Conservation (phyloP, 2,329 filamentous ascomycete species). For the Ascochyta fabae region DNA sequence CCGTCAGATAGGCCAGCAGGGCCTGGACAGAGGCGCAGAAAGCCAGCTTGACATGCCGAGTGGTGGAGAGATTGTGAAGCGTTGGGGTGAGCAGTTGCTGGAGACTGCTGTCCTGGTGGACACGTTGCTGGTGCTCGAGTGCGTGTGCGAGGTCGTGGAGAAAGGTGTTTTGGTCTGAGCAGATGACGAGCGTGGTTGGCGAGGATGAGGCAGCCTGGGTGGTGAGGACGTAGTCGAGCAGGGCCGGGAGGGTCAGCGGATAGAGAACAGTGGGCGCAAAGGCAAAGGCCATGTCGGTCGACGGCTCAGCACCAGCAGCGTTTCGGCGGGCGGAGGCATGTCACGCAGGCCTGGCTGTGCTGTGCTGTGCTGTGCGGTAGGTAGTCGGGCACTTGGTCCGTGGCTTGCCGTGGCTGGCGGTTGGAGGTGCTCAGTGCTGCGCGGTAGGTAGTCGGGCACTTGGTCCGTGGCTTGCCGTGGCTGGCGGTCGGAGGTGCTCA, state of each 20-base stretch:
- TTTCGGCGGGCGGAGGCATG: neutral
- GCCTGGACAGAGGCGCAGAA: constrained; percentile 80
- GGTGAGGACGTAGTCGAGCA: constrained; percentile 70
- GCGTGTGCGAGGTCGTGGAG: constrained; percentile 63
- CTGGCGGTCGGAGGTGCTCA: neutral
- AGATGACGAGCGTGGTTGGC: constrained; percentile 74
- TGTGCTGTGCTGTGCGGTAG: neutral
- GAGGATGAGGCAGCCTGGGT: constrained; percentile 56
- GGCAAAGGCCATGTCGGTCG: constrained; percentile 23
- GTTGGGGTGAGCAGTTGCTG: constrained; percentile 64
- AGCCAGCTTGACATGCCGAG: constrained; percentile 70
- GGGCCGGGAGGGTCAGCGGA: constrained; percentile 49
- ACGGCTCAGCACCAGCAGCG: neutral
- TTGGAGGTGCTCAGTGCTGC: no score
- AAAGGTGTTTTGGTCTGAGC: constrained; percentile 70
- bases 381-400: no score
- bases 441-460: neutral
- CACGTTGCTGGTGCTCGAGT: constrained; percentile 40
- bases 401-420: no score
- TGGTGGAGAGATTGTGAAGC: constrained; percentile 71
- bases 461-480: neutral
- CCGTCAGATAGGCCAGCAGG: constrained; percentile 76
- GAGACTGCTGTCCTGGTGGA: constrained; percentile 17
- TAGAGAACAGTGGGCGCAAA: constrained; percentile 48
- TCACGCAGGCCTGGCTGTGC: neutral